Conservation (phyloP, 108 stramenopile genomes). For the Discostella stelligeroides region DNA sequence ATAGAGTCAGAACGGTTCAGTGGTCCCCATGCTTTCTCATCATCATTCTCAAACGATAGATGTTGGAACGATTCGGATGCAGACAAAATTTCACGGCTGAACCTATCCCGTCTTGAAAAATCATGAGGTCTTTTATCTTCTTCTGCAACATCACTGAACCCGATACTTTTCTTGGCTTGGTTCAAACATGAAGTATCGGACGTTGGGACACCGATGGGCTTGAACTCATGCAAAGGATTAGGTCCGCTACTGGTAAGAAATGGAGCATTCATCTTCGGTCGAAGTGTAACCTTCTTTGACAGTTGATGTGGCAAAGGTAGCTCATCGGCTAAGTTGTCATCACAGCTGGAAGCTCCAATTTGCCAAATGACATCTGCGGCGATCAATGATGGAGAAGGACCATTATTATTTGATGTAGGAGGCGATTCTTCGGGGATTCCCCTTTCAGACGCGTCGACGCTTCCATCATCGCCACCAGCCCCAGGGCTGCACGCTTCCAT, state of each 20-base stretch:
- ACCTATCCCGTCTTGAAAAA: too few relatives aligned
- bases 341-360: not conserved
- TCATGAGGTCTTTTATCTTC: not conserved
- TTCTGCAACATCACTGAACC: not conserved
- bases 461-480: not conserved
- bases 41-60: not conserved
- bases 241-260: not conserved
- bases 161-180: not conserved
- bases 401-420: not conserved
- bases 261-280: constrained; percentile 21
- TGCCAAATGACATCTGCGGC: constrained; percentile 18
- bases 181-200: not conserved
- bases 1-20: too few relatives aligned
- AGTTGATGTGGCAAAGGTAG: not conserved
- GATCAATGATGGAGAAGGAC: constrained; percentile 6
- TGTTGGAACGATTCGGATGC: not conserved
- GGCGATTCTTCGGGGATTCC: not conserved
- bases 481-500: not conserved
- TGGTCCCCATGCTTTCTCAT: too few relatives aligned
- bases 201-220: not conserved
- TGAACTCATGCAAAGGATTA: not conserved
- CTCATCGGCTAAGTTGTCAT: not conserved
- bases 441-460: not conserved
- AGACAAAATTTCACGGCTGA: too few relatives aligned
- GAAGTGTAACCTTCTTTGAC: constrained; percentile 19